These are phyloP conservation scores for Claviceps arundinis DNA, from an alignment of 2,329 filamentous ascomycete genomes.

Conservation along the genomic window DNA sequence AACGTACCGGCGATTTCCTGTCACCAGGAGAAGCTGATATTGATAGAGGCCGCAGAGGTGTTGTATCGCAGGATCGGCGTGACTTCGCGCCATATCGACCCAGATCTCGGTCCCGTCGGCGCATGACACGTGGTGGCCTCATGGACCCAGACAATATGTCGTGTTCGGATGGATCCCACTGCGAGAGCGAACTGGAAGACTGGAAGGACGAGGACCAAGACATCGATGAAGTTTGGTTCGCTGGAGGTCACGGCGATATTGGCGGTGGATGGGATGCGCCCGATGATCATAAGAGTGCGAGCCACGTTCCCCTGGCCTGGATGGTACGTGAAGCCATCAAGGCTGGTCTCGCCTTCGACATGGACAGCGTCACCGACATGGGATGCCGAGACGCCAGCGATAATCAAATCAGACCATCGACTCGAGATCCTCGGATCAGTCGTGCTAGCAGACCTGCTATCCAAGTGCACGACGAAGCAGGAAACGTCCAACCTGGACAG, in stretches of 20 bases:
- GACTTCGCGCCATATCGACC: conserved; percentile 28
- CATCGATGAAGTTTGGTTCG: conserved; percentile 70
- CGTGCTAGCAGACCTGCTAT: conserved; percentile 12
- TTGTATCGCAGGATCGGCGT: neutral
- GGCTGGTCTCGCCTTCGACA: conserved; percentile 59
- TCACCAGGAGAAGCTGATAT: conserved; percentile 6
- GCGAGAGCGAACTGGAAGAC: conserved; percentile 20
- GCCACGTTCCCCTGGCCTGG: conserved; percentile 56
- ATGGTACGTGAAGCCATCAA: conserved; percentile 48
- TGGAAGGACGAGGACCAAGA: conserved; percentile 47
- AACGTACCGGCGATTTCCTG: conserved; percentile 6
- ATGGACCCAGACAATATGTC: conserved; percentile 16
- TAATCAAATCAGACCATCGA: conserved; percentile 2
- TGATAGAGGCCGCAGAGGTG: conserved; percentile 9
- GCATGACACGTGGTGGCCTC: conserved; percentile 7
- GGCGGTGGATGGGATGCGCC: conserved; percentile 61
- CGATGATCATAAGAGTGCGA: conserved; percentile 45
- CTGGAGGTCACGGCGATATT: conserved; percentile 66
- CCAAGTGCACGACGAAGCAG: conserved; percentile 10
- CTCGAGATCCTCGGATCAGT: conserved; percentile 1
- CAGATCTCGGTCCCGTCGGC: conserved; percentile 24
- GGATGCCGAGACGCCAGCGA: conserved; percentile 32
- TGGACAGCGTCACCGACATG: conserved; percentile 51
- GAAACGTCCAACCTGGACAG: conserved; percentile 9
- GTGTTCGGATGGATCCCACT: conserved; percentile 17